Evolutionary conservation across 495 filamentous ascomycete genomes (phyloP).

Genomic region (Cudoniella acicularis): DNA sequence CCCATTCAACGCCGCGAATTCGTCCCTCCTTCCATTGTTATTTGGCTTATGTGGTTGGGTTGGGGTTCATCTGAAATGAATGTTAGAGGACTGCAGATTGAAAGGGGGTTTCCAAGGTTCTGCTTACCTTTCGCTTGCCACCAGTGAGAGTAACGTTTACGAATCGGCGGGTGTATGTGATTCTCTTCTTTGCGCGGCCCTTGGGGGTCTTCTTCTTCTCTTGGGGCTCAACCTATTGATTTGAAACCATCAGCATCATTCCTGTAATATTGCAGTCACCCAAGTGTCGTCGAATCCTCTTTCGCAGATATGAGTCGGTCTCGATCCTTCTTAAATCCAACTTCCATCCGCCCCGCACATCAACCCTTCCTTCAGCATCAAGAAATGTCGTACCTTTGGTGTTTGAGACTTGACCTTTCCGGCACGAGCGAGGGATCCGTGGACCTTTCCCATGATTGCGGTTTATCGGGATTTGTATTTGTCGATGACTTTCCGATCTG

Average conservation of each 20-base stretch:
- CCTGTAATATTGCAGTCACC: too few species aligned
- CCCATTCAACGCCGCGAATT: conserved; percentile 12
- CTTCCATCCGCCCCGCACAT: not conserved
- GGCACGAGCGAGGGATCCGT: conserved; percentile 92
- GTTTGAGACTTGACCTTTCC: conserved; percentile 95
- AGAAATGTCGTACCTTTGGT: conserved; percentile 66
- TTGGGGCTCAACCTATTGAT: conserved; percentile 71
- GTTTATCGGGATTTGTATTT: conserved; percentile 28
- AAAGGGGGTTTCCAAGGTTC: conserved; percentile 3
- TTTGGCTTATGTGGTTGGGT: conserved; percentile 47
- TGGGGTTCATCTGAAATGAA: conserved; percentile 55
- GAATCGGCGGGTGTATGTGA: conserved; percentile 96
- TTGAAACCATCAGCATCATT: conserved; percentile 18
- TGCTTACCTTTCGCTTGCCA: conserved; percentile 92
- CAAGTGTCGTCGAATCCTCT: too few species aligned
- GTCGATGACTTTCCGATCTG: conserved; percentile 11
- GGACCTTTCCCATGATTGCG: conserved; percentile 83
- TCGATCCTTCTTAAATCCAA: not conserved
- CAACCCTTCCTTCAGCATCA: conserved; percentile 4
- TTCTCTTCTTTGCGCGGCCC: conserved; percentile 97
- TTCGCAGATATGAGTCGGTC: not conserved
- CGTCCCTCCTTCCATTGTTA: conserved; percentile 8
- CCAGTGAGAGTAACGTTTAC: conserved; percentile 99
- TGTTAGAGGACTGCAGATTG: conserved; percentile 2
- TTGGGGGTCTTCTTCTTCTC: conserved; percentile 95